Conservation (phyloP, 352 stramenopile species). For the Aphanomyces cochlioides region DNA sequence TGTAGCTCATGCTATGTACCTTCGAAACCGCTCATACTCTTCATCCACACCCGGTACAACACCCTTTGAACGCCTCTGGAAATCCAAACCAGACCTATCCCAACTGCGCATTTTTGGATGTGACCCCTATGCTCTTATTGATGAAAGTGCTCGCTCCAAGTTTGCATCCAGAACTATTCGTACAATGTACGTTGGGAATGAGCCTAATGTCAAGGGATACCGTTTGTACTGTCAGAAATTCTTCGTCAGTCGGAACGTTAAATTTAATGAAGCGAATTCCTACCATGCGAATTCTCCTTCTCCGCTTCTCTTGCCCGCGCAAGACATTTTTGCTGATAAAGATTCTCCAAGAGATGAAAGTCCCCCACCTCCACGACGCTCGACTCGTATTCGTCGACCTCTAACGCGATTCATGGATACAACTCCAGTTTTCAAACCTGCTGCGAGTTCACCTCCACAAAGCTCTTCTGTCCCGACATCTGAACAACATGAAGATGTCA, state of each 20-base stretch:
- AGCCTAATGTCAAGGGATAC: not conserved
- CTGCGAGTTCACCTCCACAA: no score
- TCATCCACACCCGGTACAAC: not conserved
- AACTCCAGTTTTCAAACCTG: no score
- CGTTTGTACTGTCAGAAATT: slow-evolving; percentile 10
- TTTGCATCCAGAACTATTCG: slow-evolving; percentile 2
- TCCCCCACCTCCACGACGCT: not conserved
- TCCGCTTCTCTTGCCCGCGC: not conserved
- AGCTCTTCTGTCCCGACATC: no score
- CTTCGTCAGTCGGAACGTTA: not conserved
- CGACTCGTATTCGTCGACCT: no score
- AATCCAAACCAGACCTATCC: not conserved
- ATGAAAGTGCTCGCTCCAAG: not conserved
- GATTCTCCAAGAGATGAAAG: not conserved
- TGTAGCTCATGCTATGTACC: no score
- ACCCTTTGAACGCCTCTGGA: not conserved
- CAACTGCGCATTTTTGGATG: slow-evolving; percentile 1
- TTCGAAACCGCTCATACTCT: no score
- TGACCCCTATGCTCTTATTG: not conserved
- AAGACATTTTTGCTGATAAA: not conserved
- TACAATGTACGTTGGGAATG: not conserved
- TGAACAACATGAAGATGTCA: no score
- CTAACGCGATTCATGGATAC: no score
- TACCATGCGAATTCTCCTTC: not conserved
- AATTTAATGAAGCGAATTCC: not conserved